A percentile compares a stretch with the other conserved stretches of the same genome.
These are phyloP conservation scores for Macroventuria anomochaeta DNA, from an alignment of 2,329 filamentous ascomycete species.

Conservation along the genomic window DNA sequence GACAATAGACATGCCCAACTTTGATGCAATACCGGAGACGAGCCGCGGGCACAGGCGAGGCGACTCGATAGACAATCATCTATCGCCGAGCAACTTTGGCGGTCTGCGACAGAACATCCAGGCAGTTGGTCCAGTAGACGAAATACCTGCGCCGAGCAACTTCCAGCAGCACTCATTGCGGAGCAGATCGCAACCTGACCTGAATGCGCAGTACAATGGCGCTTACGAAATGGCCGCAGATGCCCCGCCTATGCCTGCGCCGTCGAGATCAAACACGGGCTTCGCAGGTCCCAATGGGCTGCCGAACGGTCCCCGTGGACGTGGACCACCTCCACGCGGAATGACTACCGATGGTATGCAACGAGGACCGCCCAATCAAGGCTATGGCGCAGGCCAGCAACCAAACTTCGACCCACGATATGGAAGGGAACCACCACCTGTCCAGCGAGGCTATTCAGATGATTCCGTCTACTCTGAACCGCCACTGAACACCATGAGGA, in stretches of 20 bases:
- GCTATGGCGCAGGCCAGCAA: slow-evolving; percentile 27
- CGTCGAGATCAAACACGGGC: slow-evolving; percentile 58
- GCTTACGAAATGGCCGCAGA: slow-evolving; percentile 77
- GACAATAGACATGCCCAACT: slow-evolving; percentile 68
- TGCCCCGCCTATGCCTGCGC: slow-evolving; percentile 55
- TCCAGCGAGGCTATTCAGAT: slow-evolving; percentile 44
- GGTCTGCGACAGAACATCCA: slow-evolving; percentile 7
- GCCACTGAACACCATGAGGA: slow-evolving; percentile 40
- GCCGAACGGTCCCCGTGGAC: slow-evolving; percentile 36
- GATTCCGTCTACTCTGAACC: slow-evolving; percentile 48
- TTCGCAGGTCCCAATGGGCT: slow-evolving; percentile 32
- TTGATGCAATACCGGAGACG: slow-evolving; percentile 60
- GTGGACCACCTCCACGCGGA: slow-evolving; percentile 36
- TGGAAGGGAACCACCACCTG: slow-evolving; percentile 37
- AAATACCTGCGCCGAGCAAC: slow-evolving; percentile 18
- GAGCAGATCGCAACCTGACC: slow-evolving; percentile 71
- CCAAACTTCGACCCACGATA: slow-evolving; percentile 39
- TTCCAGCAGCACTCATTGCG: slow-evolving; percentile 56
- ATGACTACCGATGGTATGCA: slow-evolving; percentile 26
- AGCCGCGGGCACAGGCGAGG: slow-evolving; percentile 42
- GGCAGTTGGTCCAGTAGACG: slow-evolving; percentile 11
- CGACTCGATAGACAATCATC: slow-evolving; percentile 46
- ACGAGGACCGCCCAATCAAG: slow-evolving; percentile 1
- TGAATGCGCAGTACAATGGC: slow-evolving; percentile 49
- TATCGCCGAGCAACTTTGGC: slow-evolving; percentile 26